phyloP scores from a whole-genome alignment of 106 monocot species.

The Ottelia alismoides region DNA sequence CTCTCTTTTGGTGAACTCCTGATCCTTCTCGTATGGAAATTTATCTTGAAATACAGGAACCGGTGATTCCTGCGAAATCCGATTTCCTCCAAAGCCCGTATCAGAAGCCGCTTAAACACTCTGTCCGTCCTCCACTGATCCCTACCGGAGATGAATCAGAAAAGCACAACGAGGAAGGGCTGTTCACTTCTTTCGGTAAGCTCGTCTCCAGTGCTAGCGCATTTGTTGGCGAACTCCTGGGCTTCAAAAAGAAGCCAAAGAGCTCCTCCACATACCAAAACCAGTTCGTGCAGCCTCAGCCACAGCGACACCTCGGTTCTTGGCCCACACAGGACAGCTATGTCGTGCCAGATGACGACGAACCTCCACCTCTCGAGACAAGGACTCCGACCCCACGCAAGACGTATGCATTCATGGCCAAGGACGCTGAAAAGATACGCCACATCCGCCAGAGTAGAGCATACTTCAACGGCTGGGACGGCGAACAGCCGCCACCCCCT shows the following conservation, averaged over 20 bases:
- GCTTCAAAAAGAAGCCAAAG: constrained; percentile 28
- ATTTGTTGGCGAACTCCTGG: constrained; percentile 31
- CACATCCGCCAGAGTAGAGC: constrained; percentile 57
- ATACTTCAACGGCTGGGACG: constrained; percentile 46
- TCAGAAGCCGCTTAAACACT: constrained; percentile 47
- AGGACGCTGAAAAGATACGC: constrained; percentile 69
- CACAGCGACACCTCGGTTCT: constrained; percentile 12
- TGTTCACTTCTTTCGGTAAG: constrained; percentile 52
- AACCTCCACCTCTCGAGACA: constrained; percentile 63
- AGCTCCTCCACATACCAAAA: background rate
- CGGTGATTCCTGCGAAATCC: background rate
- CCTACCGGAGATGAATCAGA: constrained; percentile 34
- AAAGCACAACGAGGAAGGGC: constrained; percentile 50
- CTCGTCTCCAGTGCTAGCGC: constrained; percentile 41
- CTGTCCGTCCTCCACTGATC: constrained; percentile 60
- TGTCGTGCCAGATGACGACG: constrained; percentile 62
- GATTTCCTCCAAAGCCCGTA: constrained; percentile 27
- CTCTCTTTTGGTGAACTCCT: too few relatives aligned
- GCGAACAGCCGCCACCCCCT: too few relatives aligned
- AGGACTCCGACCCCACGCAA: constrained; percentile 65
- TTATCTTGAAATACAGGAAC: too few relatives aligned
- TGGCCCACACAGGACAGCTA: constrained; percentile 84
- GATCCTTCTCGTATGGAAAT: too few relatives aligned
- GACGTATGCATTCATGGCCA: constrained; percentile 92
- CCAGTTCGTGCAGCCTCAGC: constrained; percentile 24